Evolutionary conservation across 1,284 basidiomycete species (phyloP).

Genomic region (Golubevia pallescens): DNA sequence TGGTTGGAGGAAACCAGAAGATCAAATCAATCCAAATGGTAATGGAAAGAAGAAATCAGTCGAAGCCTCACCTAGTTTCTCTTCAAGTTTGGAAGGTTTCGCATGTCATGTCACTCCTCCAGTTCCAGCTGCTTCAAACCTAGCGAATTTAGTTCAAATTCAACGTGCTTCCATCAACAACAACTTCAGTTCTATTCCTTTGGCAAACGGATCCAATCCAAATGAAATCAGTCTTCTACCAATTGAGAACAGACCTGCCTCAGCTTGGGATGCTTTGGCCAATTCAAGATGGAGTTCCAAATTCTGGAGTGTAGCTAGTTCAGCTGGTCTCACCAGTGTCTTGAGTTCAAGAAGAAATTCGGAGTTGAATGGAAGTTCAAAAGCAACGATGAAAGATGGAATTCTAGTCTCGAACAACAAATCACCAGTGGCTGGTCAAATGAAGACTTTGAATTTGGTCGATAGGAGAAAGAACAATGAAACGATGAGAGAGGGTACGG

Average conservation of each 20-base stretch:
- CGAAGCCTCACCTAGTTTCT: conserved; percentile 26
- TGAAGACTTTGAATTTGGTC: neutral
- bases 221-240: neutral
- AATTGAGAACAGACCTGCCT: neutral
- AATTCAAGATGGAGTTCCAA: neutral
- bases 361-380: neutral
- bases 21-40: neutral
- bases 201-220: neutral
- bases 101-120: conserved; percentile 40
- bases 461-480: neutral
- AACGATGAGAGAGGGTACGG: neutral
- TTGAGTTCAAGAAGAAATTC: neutral
- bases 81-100: conserved; percentile 42
- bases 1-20: too few relatives aligned
- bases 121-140: conserved; percentile 7
- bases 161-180: neutral
- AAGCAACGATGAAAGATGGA: too few relatives aligned
- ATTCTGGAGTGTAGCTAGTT: neutral
- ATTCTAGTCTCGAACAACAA: neutral
- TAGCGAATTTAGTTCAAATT: neutral
- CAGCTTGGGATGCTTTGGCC: too few relatives aligned
- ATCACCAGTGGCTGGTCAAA: neutral
- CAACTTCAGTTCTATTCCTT: neutral
- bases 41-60: neutral
- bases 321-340: neutral